phyloP scores from a whole-genome alignment of 2,329 filamentous ascomycete genomes.

The Seiridium cupressi region DNA sequence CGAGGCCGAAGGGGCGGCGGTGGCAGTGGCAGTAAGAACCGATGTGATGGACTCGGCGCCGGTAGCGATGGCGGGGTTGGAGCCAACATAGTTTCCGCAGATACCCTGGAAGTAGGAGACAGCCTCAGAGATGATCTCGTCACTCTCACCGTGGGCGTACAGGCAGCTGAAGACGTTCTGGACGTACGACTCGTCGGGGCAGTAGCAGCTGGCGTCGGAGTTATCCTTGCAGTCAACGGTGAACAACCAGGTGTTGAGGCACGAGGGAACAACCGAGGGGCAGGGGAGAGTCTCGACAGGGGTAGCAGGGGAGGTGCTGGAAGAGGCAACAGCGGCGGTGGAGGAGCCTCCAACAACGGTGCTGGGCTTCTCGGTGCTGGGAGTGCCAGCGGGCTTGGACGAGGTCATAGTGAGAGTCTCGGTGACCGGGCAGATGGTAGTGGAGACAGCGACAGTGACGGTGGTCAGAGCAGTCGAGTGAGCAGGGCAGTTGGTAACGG shows the following conservation, averaged over 20 bases:
- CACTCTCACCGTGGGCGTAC: conserved; percentile 68
- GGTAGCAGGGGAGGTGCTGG: conserved; percentile 25
- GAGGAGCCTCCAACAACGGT: conserved; percentile 19
- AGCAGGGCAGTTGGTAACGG: conserved; percentile 47
- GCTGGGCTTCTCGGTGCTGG: not conserved
- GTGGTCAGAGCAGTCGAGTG: conserved; percentile 46
- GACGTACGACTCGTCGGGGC: conserved; percentile 74
- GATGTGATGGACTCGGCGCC: conserved; percentile 64
- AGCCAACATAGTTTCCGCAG: conserved; percentile 70
- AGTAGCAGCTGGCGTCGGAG: conserved; percentile 83
- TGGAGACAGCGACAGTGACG: conserved; percentile 54
- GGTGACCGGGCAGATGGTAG: conserved; percentile 62
- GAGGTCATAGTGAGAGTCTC: conserved; percentile 42
- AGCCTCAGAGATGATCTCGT: conserved; percentile 66
- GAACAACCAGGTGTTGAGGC: conserved; percentile 88
- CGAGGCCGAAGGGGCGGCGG: conserved; percentile 36
- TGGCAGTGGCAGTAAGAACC: conserved; percentile 53
- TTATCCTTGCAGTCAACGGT: conserved; percentile 76
- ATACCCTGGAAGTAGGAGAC: conserved; percentile 88
- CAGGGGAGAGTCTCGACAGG: conserved; percentile 49
- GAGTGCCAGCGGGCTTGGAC: conserved; percentile 14
- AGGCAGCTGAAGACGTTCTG: conserved; percentile 79
- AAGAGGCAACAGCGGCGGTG: conserved; percentile 22
- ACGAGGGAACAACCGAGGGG: conserved; percentile 77
- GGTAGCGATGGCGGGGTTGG: conserved; percentile 85